phyloP scores from a whole-genome alignment of 371 early-diverging fungal species.

The Mucor piriformis region DNA sequence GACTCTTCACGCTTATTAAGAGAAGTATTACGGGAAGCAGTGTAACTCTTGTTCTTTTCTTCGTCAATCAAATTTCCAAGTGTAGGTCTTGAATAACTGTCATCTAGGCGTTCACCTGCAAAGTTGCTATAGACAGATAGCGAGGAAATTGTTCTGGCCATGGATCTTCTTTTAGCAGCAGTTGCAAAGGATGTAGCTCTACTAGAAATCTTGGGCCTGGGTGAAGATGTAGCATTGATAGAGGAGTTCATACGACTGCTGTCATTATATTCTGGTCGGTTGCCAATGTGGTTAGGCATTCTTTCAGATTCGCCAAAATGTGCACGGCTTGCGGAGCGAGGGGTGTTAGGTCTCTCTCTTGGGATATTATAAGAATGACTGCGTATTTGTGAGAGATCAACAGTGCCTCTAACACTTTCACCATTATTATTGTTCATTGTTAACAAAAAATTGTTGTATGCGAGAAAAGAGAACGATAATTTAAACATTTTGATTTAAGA shows the following conservation, averaged over 20 bases:
- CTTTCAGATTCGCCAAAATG: conserved; percentile 8
- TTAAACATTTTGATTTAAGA: background rate
- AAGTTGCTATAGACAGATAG: conserved; percentile 37
- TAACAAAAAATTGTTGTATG: conserved; percentile 1
- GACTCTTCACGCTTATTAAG: conserved; percentile 19
- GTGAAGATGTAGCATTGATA: conserved; percentile 1
- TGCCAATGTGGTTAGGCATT: conserved; percentile 10
- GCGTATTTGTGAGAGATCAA: conserved; percentile 18
- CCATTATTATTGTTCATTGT: conserved; percentile 7
- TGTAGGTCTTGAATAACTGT: background rate
- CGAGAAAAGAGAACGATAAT: too few relatives aligned
- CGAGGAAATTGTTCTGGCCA: conserved; percentile 31
- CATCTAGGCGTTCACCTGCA: conserved; percentile 37
- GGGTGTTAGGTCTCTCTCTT: background rate
- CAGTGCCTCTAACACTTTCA: conserved; percentile 17
- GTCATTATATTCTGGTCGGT: conserved; percentile 5
- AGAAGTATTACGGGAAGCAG: conserved; percentile 1
- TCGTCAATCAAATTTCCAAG: conserved; percentile 4
- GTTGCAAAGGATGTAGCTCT: conserved; percentile 19
- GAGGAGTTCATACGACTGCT: conserved; percentile 7
- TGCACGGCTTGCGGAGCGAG: conserved; percentile 2
- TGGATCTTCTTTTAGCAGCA: conserved; percentile 22
- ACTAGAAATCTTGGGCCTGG: conserved; percentile 20
- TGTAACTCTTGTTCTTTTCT: conserved; percentile 12
- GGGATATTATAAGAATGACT: conserved; percentile 24